phyloP scores from a whole-genome alignment of 163 green algal species.

The Scenedesmus sp. region DNA sequence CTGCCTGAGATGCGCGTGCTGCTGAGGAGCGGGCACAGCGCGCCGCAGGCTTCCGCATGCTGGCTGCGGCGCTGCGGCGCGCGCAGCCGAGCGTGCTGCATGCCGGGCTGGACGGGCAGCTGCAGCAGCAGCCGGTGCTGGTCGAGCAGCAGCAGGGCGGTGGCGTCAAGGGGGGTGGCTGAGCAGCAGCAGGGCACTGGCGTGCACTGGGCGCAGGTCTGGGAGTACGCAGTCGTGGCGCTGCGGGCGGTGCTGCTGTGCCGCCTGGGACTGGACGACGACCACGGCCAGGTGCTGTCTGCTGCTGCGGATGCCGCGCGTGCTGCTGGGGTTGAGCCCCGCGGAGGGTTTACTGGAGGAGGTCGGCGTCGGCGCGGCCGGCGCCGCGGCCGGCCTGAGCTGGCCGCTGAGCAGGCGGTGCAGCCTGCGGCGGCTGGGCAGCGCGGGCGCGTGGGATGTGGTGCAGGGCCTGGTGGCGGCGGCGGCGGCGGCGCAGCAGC shows the following conservation, averaged over 20 bases:
- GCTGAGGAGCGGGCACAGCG: conserved; percentile 42
- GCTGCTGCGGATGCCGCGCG: conserved; percentile 29
- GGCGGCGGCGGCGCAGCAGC: conserved; percentile 32
- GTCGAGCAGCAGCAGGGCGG: conserved; percentile 9
- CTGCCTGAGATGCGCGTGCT: conserved; percentile 42
- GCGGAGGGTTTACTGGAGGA: conserved; percentile 30
- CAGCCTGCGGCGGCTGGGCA: conserved; percentile 4
- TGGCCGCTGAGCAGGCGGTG: conserved; percentile 27
- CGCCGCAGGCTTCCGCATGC: conserved; percentile 41
- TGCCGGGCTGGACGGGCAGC: conserved; percentile 8
- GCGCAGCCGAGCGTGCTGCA: conserved; percentile 19
- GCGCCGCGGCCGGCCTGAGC: not conserved
- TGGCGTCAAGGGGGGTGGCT: not conserved
- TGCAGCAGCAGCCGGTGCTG: conserved; percentile 6
- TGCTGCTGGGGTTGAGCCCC: conserved; percentile 20
- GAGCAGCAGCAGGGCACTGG: not conserved
- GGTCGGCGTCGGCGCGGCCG: not conserved
- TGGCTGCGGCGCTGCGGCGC: conserved; percentile 31
- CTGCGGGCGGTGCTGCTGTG: conserved; percentile 38
- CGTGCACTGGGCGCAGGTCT: conserved; percentile 35
- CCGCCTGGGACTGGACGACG: conserved; percentile 42
- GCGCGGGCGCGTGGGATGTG: conserved; percentile 35
- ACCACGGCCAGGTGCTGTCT: conserved; percentile 23
- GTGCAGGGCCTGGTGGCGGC: conserved; percentile 11
- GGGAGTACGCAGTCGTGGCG: conserved; percentile 42